Evolutionary conservation across 2,329 filamentous ascomycete species (phyloP).

Genomic region (Myriangium duriaei): DNA sequence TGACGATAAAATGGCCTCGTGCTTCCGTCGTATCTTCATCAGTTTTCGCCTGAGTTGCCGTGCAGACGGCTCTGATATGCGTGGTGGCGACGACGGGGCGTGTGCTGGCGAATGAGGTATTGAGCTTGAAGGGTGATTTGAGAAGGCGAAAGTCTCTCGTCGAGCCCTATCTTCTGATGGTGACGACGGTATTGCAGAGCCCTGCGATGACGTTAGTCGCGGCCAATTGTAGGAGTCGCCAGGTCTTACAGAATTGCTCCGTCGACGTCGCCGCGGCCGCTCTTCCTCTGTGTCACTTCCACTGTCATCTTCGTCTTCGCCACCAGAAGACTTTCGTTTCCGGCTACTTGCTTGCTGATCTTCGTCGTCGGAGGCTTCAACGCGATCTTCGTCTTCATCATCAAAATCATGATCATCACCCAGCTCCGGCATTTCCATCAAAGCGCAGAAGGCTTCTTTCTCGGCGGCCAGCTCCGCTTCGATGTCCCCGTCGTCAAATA

Average conservation of each 20-base stretch:
- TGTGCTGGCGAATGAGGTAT: constrained; percentile 27
- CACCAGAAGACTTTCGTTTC: constrained; percentile 30
- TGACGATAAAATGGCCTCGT: constrained; percentile 61
- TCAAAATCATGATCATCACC: constrained; percentile 59
- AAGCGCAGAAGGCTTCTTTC: constrained; percentile 68
- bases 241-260: constrained; percentile 83
- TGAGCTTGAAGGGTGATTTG: constrained; percentile 29
- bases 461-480: constrained; percentile 66
- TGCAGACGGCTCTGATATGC: constrained; percentile 54
- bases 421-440: constrained; percentile 82
- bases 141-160: constrained; percentile 12
- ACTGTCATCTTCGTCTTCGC: constrained; percentile 16
- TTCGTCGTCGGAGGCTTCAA: constrained; percentile 43
- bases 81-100: constrained; percentile 40
- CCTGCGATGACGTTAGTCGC: constrained; percentile 22
- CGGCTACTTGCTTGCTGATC: constrained; percentile 21
- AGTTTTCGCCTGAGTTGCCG: constrained; percentile 60
- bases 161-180: constrained; percentile 26
- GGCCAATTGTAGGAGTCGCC: too few species aligned
- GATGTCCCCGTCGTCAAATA: constrained; percentile 93
- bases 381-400: constrained; percentile 45
- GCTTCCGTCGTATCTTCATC: constrained; percentile 60
- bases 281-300: constrained; percentile 57
- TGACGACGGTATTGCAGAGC: constrained; percentile 55
- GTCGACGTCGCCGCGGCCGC: constrained; percentile 63